phyloP scores from a whole-genome alignment of 1,139 yeast genomes.

The Lizanozyma gosingica region DNA sequence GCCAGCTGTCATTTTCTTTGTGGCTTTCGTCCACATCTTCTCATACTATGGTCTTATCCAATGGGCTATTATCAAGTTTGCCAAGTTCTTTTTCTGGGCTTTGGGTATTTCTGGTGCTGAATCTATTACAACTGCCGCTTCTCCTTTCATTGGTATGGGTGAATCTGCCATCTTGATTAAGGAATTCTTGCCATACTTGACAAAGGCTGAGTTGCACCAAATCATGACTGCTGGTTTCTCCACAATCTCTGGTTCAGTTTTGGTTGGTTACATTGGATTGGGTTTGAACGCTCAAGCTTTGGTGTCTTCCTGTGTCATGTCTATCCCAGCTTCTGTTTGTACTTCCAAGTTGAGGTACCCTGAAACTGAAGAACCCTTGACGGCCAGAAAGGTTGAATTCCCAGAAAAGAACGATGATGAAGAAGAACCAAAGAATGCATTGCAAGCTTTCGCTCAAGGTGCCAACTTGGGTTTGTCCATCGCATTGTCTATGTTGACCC shows the following conservation, averaged over 20 bases:
- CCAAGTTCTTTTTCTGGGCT: conserved; percentile 54
- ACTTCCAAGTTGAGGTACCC: conserved; percentile 56
- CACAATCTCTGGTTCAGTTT: conserved; percentile 59
- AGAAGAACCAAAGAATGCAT: conserved; percentile 42
- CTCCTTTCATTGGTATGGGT: conserved; percentile 65
- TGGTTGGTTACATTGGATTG: conserved; percentile 56
- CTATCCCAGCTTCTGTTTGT: conserved; percentile 60
- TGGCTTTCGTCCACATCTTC: conserved; percentile 54
- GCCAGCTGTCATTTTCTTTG: conserved; percentile 58
- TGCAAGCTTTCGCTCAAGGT: conserved; percentile 58
- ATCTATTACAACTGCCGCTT: conserved; percentile 61
- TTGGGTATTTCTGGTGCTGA: conserved; percentile 59
- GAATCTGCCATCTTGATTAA: conserved; percentile 58
- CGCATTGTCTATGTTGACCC: conserved; percentile 54
- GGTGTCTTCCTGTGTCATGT: conserved; percentile 63
- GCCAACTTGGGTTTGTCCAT: conserved; percentile 53
- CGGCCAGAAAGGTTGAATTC: conserved; percentile 41
- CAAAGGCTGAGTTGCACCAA: conserved; percentile 58
- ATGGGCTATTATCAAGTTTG: conserved; percentile 55
- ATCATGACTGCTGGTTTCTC: conserved; percentile 62
- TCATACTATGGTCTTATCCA: conserved; percentile 55
- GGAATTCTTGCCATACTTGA: conserved; percentile 52
- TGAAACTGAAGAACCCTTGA: conserved; percentile 49
- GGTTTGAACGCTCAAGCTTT: conserved; percentile 60
- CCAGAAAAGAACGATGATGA: conserved; percentile 32